Evolutionary conservation across 2,329 filamentous ascomycete genomes (phyloP), one percentile per base, ranked within the genome.

Genomic region (Aspergillus ochraceoroseus): DNA sequence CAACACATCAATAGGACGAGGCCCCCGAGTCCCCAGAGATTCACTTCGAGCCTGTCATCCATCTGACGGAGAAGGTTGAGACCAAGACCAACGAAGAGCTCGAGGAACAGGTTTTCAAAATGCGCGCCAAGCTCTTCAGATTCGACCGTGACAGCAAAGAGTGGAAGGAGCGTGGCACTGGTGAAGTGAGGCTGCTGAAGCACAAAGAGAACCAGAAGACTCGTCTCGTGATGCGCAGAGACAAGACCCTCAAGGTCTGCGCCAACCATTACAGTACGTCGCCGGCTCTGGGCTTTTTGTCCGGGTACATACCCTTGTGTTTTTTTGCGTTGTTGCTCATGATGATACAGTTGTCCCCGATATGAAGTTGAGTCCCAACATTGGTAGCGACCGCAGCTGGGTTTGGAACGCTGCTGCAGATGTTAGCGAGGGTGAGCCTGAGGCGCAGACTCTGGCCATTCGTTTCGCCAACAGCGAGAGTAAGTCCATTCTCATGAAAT

Each of bases 171-270:
- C 85, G 92, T 64, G 92, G 92, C 53, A 96, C 92, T 52, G 92
- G 92, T 59, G 90, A 96, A 61, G 89, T 96, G 51, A 82, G 90
- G 63, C 78, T 98, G 69, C 77, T 98, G 65, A 96, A 95, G 82
- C 92, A 98, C 78, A 92, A 88, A 79, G 89, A 95, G 76, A 95
- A 95, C 68, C 82, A 85, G 71, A 96, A 96, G 83, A 95, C 89
- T 44, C 82, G 92, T 58, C 76, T 98, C 59, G 92, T 98, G 57
- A 98, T 98, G 92, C 85, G 92, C 68, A 81, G 92, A 66, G 92
- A 98, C 77, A 96, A 96, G 87, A 98, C 92, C 47, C 82, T 96
- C 74, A 98, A 98, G 80, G 92, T 98, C 71, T 98, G 92, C 83
- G 92, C 92, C 65, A 98, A 98, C 77, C 92, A 98, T 79, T 98